Percentiles rank a stretch among this genome's conserved stretches.
These are phyloP conservation scores for Dictyostelium brefeldianum DNA, from an alignment of 78 protist species.

Conservation along the genomic window DNA sequence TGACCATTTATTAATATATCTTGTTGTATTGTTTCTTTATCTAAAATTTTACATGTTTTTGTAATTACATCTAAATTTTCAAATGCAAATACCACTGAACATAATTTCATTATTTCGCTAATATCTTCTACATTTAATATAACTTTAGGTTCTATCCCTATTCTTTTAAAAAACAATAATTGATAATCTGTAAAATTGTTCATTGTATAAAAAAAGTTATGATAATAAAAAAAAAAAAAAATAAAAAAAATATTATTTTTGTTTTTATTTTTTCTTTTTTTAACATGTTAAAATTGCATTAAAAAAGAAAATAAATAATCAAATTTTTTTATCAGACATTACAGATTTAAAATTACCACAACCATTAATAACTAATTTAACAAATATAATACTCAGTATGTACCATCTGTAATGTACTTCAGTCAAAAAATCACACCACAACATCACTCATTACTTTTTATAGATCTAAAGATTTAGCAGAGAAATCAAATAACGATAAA, in stretches of 20 bases:
- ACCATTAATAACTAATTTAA: slow-evolving; percentile 30
- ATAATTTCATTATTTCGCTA: background rate
- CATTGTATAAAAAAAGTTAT: background rate
- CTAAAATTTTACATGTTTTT: background rate
- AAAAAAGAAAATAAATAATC: slow-evolving; percentile 17
- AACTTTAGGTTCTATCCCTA: background rate
- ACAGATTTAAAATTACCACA: slow-evolving; percentile 52
- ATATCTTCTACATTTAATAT: background rate
- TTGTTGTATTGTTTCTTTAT: background rate
- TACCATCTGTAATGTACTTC: too few relatives aligned
- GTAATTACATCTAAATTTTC: slow-evolving; percentile 20
- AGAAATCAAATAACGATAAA: slow-evolving; percentile 50
- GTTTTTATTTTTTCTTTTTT: too few relatives aligned
- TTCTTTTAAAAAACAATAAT: slow-evolving; percentile 1
- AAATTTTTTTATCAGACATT: slow-evolving; percentile 25
- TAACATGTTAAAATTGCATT: slow-evolving; percentile 61
- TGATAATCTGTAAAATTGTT: background rate
- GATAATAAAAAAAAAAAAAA: too few relatives aligned
- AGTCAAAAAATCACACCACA: too few relatives aligned
- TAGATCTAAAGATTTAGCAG: slow-evolving; percentile 52
- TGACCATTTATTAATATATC: background rate
- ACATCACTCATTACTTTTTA: background rate
- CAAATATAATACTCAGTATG: slow-evolving; percentile 44
- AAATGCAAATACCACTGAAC: background rate
- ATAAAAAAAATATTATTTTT: too few relatives aligned